These are phyloP conservation scores for Glaciozyma antarctica DNA, from an alignment of 768 basidiomycete species.

Conservation along the genomic window DNA sequence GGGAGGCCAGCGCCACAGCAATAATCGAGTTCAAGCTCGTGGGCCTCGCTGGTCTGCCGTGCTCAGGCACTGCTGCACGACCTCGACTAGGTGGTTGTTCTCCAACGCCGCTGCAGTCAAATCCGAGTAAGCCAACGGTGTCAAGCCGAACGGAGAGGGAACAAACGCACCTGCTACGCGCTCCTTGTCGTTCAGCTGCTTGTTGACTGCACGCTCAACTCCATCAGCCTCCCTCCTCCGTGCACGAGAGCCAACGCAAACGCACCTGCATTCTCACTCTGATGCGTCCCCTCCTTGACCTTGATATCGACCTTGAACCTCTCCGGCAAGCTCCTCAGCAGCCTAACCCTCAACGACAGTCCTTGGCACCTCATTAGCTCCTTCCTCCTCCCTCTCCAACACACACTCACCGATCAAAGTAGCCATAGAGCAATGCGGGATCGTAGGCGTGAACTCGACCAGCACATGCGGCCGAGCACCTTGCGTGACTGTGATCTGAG, in stretches of 20 bases:
- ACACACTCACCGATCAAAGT: constrained; percentile 70
- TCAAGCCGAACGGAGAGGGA: background rate
- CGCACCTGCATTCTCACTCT: constrained; percentile 80
- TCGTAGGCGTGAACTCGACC: constrained; percentile 90
- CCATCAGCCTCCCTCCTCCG: background rate
- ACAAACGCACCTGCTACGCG: constrained; percentile 55
- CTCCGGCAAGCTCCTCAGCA: constrained; percentile 77
- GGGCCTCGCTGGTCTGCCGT: constrained; percentile 38
- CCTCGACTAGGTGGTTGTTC: constrained; percentile 72
- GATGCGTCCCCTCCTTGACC: constrained; percentile 89
- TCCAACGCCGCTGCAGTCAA: constrained; percentile 69
- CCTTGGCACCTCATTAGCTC: constrained; percentile 45
- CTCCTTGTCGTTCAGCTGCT: constrained; percentile 98
- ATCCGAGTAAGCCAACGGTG: background rate
- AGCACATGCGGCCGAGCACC: constrained; percentile 54
- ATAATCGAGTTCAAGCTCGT: background rate
- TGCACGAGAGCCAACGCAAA: background rate
- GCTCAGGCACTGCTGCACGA: constrained; percentile 68
- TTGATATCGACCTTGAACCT: constrained; percentile 91
- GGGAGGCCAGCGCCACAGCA: too few relatives aligned
- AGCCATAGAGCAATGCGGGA: constrained; percentile 95
- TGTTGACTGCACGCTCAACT: constrained; percentile 59
- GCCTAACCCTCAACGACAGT: constrained; percentile 85
- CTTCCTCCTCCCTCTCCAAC: background rate
- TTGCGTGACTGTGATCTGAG: constrained; percentile 58